A percentile compares a stretch with the other conserved stretches of the same genome.
phyloP scores from a whole-genome alignment of 108 stramenopile species.

The Nannochloropsis gaditana region DNA sequence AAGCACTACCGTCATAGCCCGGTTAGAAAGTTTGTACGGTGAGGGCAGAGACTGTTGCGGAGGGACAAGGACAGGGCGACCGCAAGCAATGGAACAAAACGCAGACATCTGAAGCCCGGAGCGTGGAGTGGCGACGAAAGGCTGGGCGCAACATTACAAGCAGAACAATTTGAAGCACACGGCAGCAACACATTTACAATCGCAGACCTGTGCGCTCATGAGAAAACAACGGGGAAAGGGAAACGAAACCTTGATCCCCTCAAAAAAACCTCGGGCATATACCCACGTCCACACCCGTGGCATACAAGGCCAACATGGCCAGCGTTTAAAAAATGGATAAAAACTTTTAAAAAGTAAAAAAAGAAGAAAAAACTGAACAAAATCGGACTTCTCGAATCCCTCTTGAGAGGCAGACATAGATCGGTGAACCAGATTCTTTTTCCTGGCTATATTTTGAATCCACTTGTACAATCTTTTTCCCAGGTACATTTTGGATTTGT shows the following conservation, averaged over 20 bases:
- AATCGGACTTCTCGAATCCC: not conserved
- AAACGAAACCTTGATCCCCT: not conserved
- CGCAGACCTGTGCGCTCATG: not conserved
- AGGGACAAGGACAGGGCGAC: no score
- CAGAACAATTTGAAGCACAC: not conserved
- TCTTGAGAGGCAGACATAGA: no score
- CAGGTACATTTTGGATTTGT: no score
- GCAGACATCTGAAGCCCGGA: no score
- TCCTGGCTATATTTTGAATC: no score
- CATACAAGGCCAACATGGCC: constrained; percentile 5
- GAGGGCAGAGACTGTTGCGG: no score
- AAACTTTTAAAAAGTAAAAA: not conserved
- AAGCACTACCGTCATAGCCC: no score
- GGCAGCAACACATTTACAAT: constrained; percentile 7
- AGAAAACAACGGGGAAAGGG: not conserved
- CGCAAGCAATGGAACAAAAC: no score
- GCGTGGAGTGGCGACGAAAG: no score
- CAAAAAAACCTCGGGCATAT: not conserved
- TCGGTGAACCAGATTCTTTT: no score
- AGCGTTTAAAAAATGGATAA: not conserved
- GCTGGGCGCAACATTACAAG: not conserved
- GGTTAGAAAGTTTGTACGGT: no score
- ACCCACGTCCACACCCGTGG: not conserved
- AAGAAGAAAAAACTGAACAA: constrained; percentile 5
- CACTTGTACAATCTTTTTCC: no score